Percentiles rank a stretch among this genome's conserved stretches.
phyloP scores from a whole-genome alignment of 306 rosid genomes.

The Senna siamea region DNA sequence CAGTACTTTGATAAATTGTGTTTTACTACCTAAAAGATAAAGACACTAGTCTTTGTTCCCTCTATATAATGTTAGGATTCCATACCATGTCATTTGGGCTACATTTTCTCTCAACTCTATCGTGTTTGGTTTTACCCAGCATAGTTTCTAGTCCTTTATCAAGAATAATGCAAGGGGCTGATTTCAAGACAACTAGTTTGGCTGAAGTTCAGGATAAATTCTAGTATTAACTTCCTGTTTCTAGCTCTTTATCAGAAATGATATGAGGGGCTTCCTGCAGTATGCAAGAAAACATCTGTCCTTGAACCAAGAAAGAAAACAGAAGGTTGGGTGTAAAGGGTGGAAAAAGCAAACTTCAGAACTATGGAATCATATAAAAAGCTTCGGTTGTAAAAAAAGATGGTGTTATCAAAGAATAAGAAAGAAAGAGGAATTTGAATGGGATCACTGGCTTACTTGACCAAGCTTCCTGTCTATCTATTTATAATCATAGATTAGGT shows the following conservation, averaged over 20 bases:
- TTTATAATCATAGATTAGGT: neutral
- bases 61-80: constrained; percentile 2
- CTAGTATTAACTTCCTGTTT: constrained; percentile 13
- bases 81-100: neutral
- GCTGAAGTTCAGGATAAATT: neutral
- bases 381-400: neutral
- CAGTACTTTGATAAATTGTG: constrained; percentile 12
- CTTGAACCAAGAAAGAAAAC: neutral
- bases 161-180: neutral
- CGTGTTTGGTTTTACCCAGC: neutral
- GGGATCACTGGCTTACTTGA: neutral
- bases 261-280: neutral
- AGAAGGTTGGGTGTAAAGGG: neutral
- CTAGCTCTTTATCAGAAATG: neutral
- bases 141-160: neutral
- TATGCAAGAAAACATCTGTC: constrained; percentile 5
- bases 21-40: constrained; percentile 31
- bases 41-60: constrained; percentile 22
- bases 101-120: constrained; percentile 5
- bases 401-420: neutral
- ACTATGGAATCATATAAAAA: neutral
- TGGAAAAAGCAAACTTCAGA: neutral
- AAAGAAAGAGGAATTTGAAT: neutral
- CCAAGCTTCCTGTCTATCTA: neutral
- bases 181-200: constrained; percentile 12